Base-by-base conservation (phyloP, 768 basidiomycete genomes). In the Arthromyces matolae region DNA sequence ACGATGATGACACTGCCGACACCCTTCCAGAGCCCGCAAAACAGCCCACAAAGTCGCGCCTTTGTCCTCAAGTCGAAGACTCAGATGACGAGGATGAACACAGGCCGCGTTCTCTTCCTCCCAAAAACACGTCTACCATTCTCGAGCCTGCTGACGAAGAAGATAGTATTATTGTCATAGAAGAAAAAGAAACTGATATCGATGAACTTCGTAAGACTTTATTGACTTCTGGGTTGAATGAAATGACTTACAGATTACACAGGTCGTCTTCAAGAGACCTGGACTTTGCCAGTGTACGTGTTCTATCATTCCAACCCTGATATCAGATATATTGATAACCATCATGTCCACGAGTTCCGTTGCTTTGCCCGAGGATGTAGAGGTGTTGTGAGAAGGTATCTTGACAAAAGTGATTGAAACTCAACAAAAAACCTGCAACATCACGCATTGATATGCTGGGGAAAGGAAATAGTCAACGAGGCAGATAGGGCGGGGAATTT, bases 391-490 rank as follows among this genome's bases (percentile, higher is more conserved):
- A 20, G 45, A 14, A 48, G 55, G 5, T 68, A 55, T 39, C 59
- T 68, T 8, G 59, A 67, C 40, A 66, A 33, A 0, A 51, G 39
- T 2, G 66, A 71, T 58, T 23, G 48, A 7, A 45, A 34, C 1
- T 69, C 63, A 0, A 71, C 65, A 8, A 52, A 57, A 1, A 67
- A 67, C 50, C 50, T 67, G 35, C 18, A 20, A 0, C 57, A 55
- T 42, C 63, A 72, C 50, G 67, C 51, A 0, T 48, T 49, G 18
- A 20, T 20, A 3, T 72, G 70, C 47, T 70, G 61, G 62, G 65
- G 69, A 0, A 33, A 47, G 13, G 60, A 58, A 1, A 53, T 53
- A 5, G 35, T 64, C 4, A 35, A 50, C 18, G 49, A 52, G 2
- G 61, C 51, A 13, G 49, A 53, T 9, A 43, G 44, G 19, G 43